phyloP scores from a whole-genome alignment of 2,329 filamentous ascomycete genomes.

The Penicillium olsonii region DNA sequence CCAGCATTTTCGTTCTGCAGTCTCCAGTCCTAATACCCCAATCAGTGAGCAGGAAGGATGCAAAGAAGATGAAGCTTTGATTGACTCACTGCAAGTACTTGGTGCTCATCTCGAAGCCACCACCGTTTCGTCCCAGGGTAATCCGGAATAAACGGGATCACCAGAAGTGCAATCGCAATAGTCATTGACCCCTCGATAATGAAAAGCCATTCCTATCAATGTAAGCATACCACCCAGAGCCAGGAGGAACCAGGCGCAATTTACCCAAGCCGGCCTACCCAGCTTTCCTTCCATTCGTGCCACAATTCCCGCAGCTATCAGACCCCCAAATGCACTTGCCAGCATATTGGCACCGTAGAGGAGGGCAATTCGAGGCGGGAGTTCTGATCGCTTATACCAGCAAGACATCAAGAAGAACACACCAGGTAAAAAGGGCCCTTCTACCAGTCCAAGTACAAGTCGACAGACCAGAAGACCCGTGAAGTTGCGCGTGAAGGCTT shows the following conservation, averaged over 20 bases:
- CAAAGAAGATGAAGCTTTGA: neutral
- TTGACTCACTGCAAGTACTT: conserved; percentile 14
- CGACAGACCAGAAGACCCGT: conserved; percentile 55
- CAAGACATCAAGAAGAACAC: conserved; percentile 39
- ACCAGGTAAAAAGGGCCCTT: conserved; percentile 59
- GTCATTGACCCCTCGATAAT: conserved; percentile 25
- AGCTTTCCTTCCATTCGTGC: conserved; percentile 12
- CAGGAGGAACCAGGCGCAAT: neutral
- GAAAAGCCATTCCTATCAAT: conserved; percentile 24
- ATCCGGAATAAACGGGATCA: conserved; percentile 15
- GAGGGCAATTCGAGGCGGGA: conserved; percentile 21
- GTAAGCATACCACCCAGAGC: neutral
- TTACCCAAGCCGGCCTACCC: conserved; percentile 15
- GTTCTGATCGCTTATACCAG: conserved; percentile 42
- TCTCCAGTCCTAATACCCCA: conserved; percentile 18
- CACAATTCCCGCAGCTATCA: conserved; percentile 19
- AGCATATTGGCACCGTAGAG: conserved; percentile 23
- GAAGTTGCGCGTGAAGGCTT: conserved; percentile 55
- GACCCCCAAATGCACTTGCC: conserved; percentile 15
- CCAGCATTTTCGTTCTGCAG: conserved; percentile 28
- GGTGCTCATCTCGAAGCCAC: conserved; percentile 14
- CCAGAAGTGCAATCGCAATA: conserved; percentile 16
- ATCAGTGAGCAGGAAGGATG: neutral
- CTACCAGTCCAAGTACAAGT: conserved; percentile 63
- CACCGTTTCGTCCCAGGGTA: conserved; percentile 12